Evolutionary conservation across 208 protist species (phyloP).

Genomic region (Acanthamoeba royreba): DNA sequence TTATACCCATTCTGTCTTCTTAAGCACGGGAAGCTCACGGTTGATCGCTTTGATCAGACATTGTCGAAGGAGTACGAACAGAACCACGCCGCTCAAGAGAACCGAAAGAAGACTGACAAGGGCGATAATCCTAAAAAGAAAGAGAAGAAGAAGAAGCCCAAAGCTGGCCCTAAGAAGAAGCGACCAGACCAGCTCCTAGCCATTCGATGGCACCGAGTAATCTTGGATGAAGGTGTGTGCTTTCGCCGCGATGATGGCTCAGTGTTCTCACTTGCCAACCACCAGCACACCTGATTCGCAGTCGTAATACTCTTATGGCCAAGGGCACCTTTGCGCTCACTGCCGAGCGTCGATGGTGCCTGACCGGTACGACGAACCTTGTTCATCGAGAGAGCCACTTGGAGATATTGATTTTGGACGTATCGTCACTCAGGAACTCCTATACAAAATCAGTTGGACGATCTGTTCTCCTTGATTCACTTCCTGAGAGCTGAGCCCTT

Average conservation of each 20-base stretch:
- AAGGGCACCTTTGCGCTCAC: constrained; percentile 62
- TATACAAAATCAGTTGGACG: constrained; percentile 81
- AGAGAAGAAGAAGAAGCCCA: background rate
- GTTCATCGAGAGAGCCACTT: background rate
- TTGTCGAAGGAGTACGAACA: background rate
- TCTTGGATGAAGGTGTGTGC: constrained; percentile 74
- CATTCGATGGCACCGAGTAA: constrained; percentile 51
- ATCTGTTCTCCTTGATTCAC: constrained; percentile 79
- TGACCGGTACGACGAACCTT: constrained; percentile 77
- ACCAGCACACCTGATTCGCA: constrained; percentile 77
- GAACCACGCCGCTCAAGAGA: background rate
- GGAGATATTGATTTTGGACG: background rate
- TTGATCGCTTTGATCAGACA: background rate
- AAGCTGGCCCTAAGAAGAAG: background rate
- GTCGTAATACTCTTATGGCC: constrained; percentile 51
- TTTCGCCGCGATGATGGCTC: too few relatives aligned
- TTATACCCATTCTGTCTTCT: background rate
- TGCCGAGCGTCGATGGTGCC: constrained; percentile 72
- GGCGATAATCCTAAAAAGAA: background rate
- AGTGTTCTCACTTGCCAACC: background rate
- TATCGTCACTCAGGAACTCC: constrained; percentile 63
- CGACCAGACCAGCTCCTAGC: background rate
- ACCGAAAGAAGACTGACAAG: background rate
- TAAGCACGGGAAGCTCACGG: background rate
- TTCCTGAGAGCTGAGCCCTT: constrained; percentile 67